Conservation (phyloP, 129 eudicot species). For the Lactuca saligna region DNA sequence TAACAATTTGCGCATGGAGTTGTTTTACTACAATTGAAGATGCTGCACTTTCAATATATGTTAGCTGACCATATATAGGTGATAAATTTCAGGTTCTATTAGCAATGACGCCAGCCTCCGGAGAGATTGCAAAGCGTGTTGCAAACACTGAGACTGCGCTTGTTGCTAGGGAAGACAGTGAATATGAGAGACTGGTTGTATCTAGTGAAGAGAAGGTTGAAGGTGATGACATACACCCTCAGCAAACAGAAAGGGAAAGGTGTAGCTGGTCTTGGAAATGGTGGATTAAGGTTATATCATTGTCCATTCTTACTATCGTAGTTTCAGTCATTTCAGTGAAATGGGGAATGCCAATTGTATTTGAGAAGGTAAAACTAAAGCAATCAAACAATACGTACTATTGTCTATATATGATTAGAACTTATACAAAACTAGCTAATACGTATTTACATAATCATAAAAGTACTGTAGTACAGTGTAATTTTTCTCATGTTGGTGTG, state of each 20-base stretch:
- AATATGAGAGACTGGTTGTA: conserved; percentile 66
- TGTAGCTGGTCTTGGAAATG: conserved; percentile 45
- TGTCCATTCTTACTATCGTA: conserved; percentile 39
- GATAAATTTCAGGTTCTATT: conserved; percentile 44
- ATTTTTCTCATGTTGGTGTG: conserved; percentile 19
- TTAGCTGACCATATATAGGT: neutral
- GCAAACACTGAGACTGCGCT: conserved; percentile 34
- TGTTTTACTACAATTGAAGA: neutral
- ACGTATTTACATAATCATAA: too few species aligned
- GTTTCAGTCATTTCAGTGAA: conserved; percentile 48
- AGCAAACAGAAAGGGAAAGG: conserved; percentile 12
- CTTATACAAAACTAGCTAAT: too few species aligned
- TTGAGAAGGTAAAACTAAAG: conserved; percentile 58
- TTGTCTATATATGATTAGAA: too few species aligned
- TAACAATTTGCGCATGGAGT: neutral
- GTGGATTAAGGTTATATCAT: conserved; percentile 71
- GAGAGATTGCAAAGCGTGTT: conserved; percentile 36
- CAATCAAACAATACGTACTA: too few species aligned
- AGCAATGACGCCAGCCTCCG: conserved; percentile 55
- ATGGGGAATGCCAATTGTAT: conserved; percentile 84
- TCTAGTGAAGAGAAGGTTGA: conserved; percentile 46
- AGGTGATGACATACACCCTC: conserved; percentile 37
- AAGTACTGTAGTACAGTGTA: too few species aligned
- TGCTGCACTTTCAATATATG: neutral
- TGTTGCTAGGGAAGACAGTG: conserved; percentile 56